Evolutionary conservation across 2,329 filamentous ascomycete genomes (phyloP), one percentile per base, ranked within the genome.

Genomic region (Monosporascus sp.): DNA sequence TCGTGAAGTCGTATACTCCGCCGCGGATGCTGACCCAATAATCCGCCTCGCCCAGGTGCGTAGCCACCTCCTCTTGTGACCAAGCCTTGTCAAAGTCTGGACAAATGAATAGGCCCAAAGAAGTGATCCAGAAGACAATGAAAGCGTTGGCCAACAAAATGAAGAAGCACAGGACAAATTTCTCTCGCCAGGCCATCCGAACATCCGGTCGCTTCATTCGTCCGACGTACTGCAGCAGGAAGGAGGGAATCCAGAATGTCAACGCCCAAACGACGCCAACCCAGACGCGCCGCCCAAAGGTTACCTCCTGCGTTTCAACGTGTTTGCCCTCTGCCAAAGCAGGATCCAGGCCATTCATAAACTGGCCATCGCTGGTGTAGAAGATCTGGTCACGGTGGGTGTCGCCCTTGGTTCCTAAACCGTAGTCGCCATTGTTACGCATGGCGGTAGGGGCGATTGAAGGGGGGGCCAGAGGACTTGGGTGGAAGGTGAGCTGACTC

Each of bases 131-230:
- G 74, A 99, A 99, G 53, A 97, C 78, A 56, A 99, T 82, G 27
- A 82, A 66, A 39, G 68, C 90, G 71, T 99, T 99, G 60, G 96
- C 72, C 14, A 99, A 63, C 31, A 89, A 68, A 61, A 99, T 97
- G 50, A 96, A 63, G 54, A 89, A 76, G 47, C 92, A 84, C 11
- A 99, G 76, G 0, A 94, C 87, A 11, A 99, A 49, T 72, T 99
- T 99, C 66, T 99, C 94, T 70, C 94, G 83, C 94, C 94, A 99
- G 0, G 94, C 94, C 83, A 97, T 89, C 25, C 94, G 89, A 8
- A 99, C 90, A 72, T 99, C 94, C 2, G 92, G 94, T 52, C 94
- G 86, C 73, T 96, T 95, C 94, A 99, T 99, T 22, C 93, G 89
- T 35, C 94, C 94, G 53, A 97, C 65, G 55, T 79, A 87, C n/a